A percentile compares a stretch with the other conserved stretches of the same genome.
Evolutionary conservation across 805 yeast genomes (phyloP).

Genomic region (Spathaspora gorwiae): DNA sequence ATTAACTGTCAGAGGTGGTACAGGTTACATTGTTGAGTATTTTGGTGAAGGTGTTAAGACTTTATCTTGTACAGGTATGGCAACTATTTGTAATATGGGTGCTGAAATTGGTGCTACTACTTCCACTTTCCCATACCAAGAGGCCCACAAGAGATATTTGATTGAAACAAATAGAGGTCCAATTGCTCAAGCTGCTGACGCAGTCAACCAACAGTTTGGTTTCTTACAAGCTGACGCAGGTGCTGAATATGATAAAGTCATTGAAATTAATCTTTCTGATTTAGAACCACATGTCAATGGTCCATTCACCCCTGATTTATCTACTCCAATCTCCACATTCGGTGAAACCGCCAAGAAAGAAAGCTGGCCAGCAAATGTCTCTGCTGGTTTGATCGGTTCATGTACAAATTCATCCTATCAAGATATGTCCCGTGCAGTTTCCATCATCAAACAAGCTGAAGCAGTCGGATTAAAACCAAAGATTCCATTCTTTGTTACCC

Average conservation of each 20-base stretch:
- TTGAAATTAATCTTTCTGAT: conserved; percentile 81
- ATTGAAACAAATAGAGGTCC: conserved; percentile 79
- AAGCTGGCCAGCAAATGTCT: conserved; percentile 81
- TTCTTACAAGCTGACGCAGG: conserved; percentile 81
- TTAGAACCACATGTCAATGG: conserved; percentile 96
- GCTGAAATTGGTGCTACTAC: conserved; percentile 99
- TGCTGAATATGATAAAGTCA: conserved; percentile 85
- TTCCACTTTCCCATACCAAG: conserved; percentile 91
- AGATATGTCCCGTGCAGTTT: conserved; percentile 96
- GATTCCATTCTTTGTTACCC: conserved; percentile 90
- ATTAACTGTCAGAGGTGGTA: conserved; percentile 95
- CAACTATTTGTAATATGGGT: conserved; percentile 99
- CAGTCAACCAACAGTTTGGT: conserved; percentile 50
- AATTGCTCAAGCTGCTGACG: conserved; percentile 75
- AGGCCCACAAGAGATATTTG: conserved; percentile 73
- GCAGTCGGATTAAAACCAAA: conserved; percentile 83
- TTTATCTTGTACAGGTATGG: conserved; percentile 97
- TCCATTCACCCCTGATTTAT: conserved; percentile 97
- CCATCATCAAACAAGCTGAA: conserved; percentile 83
- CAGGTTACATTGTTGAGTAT: conserved; percentile 94
- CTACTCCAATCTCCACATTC: conserved; percentile 86
- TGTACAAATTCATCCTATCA: conserved; percentile 98
- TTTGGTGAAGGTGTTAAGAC: conserved; percentile 91
- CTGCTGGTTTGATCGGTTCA: conserved; percentile 95
- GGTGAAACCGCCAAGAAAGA: conserved; percentile 64